Base-by-base conservation (phyloP, 2,329 filamentous ascomycete species). In the Simplicillium aogashimaense region DNA sequence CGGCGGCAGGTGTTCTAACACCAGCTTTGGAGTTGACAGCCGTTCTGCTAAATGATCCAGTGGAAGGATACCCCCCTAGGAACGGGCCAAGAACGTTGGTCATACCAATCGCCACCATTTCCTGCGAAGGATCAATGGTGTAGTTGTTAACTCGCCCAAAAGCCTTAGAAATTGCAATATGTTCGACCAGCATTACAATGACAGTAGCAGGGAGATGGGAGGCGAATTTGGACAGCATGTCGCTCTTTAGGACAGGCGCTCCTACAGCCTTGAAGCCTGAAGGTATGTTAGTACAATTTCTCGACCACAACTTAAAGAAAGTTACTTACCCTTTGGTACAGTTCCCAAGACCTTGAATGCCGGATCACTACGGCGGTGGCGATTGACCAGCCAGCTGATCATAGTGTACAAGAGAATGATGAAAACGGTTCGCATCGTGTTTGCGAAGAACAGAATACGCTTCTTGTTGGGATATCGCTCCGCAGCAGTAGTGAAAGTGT, bases 21-120 rank as follows among this genome's bases (percentile, higher is more conserved):
- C 87, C 87, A 39, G 87, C 86, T 64, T 94, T 94, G n/a, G 87
- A 86, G 62, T 94, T 94, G 67, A 95, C 94, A 38, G 87, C 88
- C 16, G 87, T 94, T 45, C 87, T 78, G 7, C 85, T 90, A 69
- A 95, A 95, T 2, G 87, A 94, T 6, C 87, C 88, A 10, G 87
- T 95, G 0, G 86, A 84, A 4, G 87, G 86, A 51, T 94, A 95
- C 2, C 71, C 86, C 38, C 87, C 84, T 2, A 90, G 66, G 66
- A 92, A 90, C 9, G 85, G 81, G 14, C 80, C 83, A 9, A 89
- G 70, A 29, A 88, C 62, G 55, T 89, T 89, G 30, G 74, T 77
- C 3, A 87, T 74, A 47, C 83, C 83, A 50, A 88, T 86, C 29
- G 82, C 83, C 20, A 89, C 80, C 38, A 89, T 65, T 55, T 89